Conservation (phyloP, 495 filamentous ascomycete genomes). For the Trichoderma asperelloides region DNA sequence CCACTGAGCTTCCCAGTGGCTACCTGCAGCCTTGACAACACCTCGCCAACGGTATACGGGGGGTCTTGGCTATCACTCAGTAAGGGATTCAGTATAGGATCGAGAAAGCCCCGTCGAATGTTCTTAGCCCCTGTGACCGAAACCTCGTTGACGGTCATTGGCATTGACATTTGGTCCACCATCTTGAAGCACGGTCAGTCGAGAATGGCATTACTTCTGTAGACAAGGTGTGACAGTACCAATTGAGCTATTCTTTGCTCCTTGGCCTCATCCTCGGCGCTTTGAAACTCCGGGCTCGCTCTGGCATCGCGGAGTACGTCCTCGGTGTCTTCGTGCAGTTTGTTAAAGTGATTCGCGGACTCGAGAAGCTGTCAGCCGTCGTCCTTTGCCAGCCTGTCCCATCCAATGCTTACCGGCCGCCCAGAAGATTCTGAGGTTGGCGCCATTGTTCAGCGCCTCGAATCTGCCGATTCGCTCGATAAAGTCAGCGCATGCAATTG, state of each 20-base stretch:
- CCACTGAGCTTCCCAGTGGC: slow-evolving; percentile 65
- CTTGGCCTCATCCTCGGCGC: slow-evolving; percentile 16
- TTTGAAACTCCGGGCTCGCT: slow-evolving; percentile 7
- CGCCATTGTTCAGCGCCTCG: background rate
- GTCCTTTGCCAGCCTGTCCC: background rate
- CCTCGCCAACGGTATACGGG: slow-evolving; percentile 67
- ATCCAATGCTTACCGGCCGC: slow-evolving; percentile 6
- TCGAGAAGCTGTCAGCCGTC: background rate
- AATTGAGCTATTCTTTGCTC: slow-evolving; percentile 20
- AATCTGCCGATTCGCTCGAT: background rate
- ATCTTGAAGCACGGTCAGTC: slow-evolving; percentile 30
- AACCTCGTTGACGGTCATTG: slow-evolving; percentile 70
- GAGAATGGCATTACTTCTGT: background rate
- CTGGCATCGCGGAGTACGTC: slow-evolving; percentile 9
- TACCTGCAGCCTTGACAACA: slow-evolving; percentile 57
- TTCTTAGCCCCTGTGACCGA: slow-evolving; percentile 68
- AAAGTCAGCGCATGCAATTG: slow-evolving; percentile 1
- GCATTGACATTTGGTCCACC: slow-evolving; percentile 64
- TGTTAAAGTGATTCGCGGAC: slow-evolving; percentile 7
- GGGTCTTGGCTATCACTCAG: slow-evolving; percentile 56
- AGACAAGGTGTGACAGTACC: slow-evolving; percentile 11
- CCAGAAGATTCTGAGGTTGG: slow-evolving; percentile 4
- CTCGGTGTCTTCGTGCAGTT: slow-evolving; percentile 8
- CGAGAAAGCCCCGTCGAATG: slow-evolving; percentile 71
- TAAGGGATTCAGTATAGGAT: slow-evolving; percentile 67